These are phyloP conservation scores for Rhizopogon vinicolor DNA, from an alignment of 768 basidiomycete species.

Conservation along the genomic window DNA sequence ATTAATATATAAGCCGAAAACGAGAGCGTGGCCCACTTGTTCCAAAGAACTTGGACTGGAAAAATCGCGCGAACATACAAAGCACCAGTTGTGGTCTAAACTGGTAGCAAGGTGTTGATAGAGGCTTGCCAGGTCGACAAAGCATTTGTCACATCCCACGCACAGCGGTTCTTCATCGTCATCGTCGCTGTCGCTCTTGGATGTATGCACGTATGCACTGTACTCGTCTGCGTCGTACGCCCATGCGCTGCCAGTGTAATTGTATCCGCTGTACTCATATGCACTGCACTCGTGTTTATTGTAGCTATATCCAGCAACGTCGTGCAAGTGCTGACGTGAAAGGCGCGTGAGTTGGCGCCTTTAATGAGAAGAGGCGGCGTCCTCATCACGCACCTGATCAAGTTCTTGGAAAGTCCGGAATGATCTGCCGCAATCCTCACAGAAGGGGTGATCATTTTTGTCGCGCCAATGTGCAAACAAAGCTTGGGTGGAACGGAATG, in stretches of 20 bases:
- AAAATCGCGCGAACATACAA: slow-evolving; percentile 28
- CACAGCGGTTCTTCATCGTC: slow-evolving; percentile 16
- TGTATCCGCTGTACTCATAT: not conserved
- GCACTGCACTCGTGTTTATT: not conserved
- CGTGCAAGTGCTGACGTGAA: not conserved
- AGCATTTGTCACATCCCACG: slow-evolving; percentile 17
- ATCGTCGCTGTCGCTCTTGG: slow-evolving; percentile 1
- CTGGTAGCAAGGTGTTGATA: slow-evolving; percentile 17
- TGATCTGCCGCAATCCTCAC: slow-evolving; percentile 13
- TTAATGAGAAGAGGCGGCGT: too few relatives aligned
- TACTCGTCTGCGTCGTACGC: too few relatives aligned
- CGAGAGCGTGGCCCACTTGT: slow-evolving; percentile 22
- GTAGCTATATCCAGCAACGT: not conserved
- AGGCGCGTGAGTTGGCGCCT: too few relatives aligned
- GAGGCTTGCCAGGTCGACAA: slow-evolving; percentile 12
- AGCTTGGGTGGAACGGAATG: slow-evolving; percentile 6
- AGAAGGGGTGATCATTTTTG: slow-evolving; percentile 14
- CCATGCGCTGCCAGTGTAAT: not conserved
- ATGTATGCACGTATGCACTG: not conserved
- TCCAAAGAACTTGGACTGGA: slow-evolving; percentile 17
- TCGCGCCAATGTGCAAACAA: slow-evolving; percentile 16
- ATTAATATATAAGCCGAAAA: not conserved
- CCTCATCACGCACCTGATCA: slow-evolving; percentile 1
- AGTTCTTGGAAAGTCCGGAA: slow-evolving; percentile 12
- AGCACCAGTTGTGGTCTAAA: slow-evolving; percentile 31